phyloP scores from a whole-genome alignment of 257 asterid species.

The Primulina tabacum region DNA sequence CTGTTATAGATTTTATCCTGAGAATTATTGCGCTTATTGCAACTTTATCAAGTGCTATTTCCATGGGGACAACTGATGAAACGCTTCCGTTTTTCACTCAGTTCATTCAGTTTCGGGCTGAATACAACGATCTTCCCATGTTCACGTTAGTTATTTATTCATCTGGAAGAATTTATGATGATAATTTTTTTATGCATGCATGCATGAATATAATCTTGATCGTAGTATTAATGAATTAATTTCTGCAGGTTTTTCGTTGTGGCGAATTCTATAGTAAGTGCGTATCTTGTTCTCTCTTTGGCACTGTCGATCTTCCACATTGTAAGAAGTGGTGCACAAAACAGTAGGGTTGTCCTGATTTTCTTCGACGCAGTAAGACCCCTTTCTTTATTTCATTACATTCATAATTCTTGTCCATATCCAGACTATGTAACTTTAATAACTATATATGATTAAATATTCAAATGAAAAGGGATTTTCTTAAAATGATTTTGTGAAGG shows the following conservation, averaged over 20 bases:
- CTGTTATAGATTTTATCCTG: constrained; percentile 46
- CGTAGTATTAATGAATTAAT: neutral
- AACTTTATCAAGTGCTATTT: constrained; percentile 59
- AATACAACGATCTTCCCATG: constrained; percentile 54
- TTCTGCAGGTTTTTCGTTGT: constrained; percentile 71
- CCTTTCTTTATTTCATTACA: too few relatives aligned
- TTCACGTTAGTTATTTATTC: constrained; percentile 49
- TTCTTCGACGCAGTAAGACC: constrained; percentile 55
- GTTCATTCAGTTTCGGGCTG: constrained; percentile 48
- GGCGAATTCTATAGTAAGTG: constrained; percentile 64
- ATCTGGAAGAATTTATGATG: neutral
- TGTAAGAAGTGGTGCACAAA: constrained; percentile 38
- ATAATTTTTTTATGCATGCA: too few relatives aligned
- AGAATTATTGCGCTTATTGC: constrained; percentile 46
- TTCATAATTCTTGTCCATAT: too few relatives aligned
- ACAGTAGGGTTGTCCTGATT: constrained; percentile 38
- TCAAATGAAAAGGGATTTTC: neutral
- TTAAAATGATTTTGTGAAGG: constrained; percentile 33
- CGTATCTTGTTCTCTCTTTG: constrained; percentile 59
- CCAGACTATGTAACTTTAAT: too few relatives aligned
- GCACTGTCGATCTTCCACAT: constrained; percentile 63
- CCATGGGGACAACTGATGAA: constrained; percentile 56
- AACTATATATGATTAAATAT: too few relatives aligned
- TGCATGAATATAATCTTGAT: neutral
- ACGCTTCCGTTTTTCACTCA: constrained; percentile 45